Base-by-base conservation (phyloP, 73 alveolate genomes). In the Symbiodinium natans region DNA sequence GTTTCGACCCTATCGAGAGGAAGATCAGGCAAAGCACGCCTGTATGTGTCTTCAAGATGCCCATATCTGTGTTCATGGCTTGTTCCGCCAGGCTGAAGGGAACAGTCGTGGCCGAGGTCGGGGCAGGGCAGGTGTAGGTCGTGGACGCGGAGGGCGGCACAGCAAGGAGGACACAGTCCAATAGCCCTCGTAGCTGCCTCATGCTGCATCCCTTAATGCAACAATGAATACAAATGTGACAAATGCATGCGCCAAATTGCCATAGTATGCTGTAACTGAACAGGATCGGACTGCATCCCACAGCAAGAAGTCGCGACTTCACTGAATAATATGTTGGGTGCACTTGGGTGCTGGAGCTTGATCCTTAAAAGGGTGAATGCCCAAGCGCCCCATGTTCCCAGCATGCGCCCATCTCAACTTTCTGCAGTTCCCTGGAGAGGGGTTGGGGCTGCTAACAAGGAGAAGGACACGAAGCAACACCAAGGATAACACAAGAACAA, bases 1-100 rank as follows among this genome's bases (percentile, higher is more conserved):
- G 99, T 95, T 88, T 80, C 98, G 99, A 23, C 98, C 98, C 27
- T 92, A 92, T 46, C 98, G 98, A 17, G 93, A 86, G 17, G 93
- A 86, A 54, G 92, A 29, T 27, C 43, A 83, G 92, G 75, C 31
- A 13, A 43, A 23, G 27, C 41, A 9, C 7, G 40, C 4, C 39
- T 3, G 42, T 27, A 23, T 21, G 34, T 39, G 92, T 34, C 31
- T 31, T 7, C 11, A 13, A 21, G 39, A 9, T 4, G 82, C 7
- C 39, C 82, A 63, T 21, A 13, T 17, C 23, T 29, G 8, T 23
- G 40, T 29, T 27, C 4, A n/a, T n/a, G 6, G 59, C 59, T n/a
- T 13, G 27, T 10, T 0, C 15, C 43, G 40, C 43, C 84, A 73
- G 84, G 84, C 84, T 33, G 84, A 33, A 29, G 41, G 84, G 31